Evolutionary conservation across 495 filamentous ascomycete genomes (phyloP), one percentile per base, ranked within the genome.

Genomic region (Penicillium desertorum): DNA sequence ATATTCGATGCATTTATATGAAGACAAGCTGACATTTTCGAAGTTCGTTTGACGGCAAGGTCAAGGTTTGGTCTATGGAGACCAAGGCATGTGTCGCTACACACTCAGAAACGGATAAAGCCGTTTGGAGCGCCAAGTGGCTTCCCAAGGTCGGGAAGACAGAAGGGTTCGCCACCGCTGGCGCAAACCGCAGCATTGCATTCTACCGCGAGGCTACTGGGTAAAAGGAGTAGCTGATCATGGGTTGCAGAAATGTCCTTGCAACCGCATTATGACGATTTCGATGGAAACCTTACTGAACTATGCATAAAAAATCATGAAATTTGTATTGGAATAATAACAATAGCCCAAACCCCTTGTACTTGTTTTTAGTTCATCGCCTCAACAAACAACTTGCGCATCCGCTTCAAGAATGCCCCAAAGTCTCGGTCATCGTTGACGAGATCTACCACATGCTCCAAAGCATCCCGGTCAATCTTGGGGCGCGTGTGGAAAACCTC

Each of bases 141-240:
- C 70, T 98, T 54, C 91, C 91, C 11, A 95, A 89, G 72, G 81
- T 79, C 0, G 78, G 79, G 6, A 83, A 79, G 65, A 90, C 86
- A 30, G 93, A 97, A 75, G 86, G 86, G 55, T 98, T 98, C 72
- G 89, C 87, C 48, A 89, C 88, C 14, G 90, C 85, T 14, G 95
- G 95, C 2, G 90, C 88, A 23, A 90, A 86, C 64, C 70, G 82
- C 63, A 91, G 85, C 64, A 79, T 98, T 55, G 83, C 85, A 7
- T 95, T 98, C 71, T 98, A 98, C 68, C 79, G 94, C 36, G 94
- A 98, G 73, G 93, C 95, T 51, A 90, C 87, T 30, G 89, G 89
- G 10, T 84, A 82, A 39, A 91, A n/a, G 14, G 22, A 12, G 19
- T 7, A 34, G 37, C 56, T 49, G 37, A 12, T 14, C 9, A 49